Percentiles rank a stretch among this genome's conserved stretches.
Conservation (phyloP, 805 yeast genomes). For the Komagataella pastoris region DNA sequence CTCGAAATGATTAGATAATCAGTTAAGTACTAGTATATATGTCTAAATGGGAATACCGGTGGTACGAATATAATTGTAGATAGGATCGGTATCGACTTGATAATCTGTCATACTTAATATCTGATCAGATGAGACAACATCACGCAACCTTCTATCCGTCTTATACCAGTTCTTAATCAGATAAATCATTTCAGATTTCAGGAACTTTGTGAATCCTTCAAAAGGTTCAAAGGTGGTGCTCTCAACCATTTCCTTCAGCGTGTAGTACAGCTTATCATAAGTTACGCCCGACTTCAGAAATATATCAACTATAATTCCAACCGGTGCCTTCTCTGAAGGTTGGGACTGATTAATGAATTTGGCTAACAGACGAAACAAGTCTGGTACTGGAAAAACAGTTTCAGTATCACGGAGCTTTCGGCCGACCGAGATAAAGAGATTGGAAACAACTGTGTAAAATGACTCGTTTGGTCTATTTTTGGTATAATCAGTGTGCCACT, state of each 20-base stretch:
- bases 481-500: constrained; percentile 22
- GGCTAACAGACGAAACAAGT: constrained; percentile 52
- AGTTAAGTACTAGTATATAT: not conserved
- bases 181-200: constrained; percentile 44
- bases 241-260: constrained; percentile 48
- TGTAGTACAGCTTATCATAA: constrained; percentile 51
- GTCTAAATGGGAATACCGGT: constrained; percentile 20
- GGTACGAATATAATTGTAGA: constrained; percentile 28
- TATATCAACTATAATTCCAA: constrained; percentile 47
- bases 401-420: constrained; percentile 54
- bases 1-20: not conserved
- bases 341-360: constrained; percentile 27
- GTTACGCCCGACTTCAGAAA: constrained; percentile 53
- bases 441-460: constrained; percentile 22
- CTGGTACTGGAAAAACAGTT: constrained; percentile 67
- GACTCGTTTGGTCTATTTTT: constrained; percentile 16
- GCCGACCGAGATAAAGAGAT: constrained; percentile 34
- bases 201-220: constrained; percentile 23
- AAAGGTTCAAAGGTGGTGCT: constrained; percentile 40
- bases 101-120: constrained; percentile 32
- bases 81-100: constrained; percentile 42
- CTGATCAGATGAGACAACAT: constrained; percentile 32
- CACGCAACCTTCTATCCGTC: constrained; percentile 50
- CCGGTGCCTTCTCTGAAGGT: constrained; percentile 6
- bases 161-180: constrained; percentile 57